Evolutionary conservation across 352 stramenopile species (phyloP).

Genomic region (Lagenidium giganteum): DNA sequence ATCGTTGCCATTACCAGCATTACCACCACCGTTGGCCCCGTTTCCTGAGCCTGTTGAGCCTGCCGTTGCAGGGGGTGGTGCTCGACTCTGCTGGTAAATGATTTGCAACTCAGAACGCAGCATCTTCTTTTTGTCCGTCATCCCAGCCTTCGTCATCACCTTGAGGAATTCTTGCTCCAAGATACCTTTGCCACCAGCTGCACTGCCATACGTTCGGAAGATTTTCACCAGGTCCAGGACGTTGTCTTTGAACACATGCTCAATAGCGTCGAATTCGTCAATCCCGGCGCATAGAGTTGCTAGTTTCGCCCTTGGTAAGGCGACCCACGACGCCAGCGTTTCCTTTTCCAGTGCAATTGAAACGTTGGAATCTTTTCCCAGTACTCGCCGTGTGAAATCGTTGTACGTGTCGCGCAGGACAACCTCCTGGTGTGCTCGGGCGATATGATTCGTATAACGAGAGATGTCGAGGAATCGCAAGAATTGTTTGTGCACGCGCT

Average conservation of each 20-base stretch:
- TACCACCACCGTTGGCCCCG: too few species aligned
- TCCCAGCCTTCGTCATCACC: constrained; percentile 52
- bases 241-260: constrained; percentile 50
- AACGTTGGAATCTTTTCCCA: constrained; percentile 53
- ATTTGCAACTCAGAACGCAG: constrained; percentile 40
- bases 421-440: constrained; percentile 25
- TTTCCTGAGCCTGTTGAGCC: too few species aligned
- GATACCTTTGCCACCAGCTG: constrained; percentile 39
- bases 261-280: constrained; percentile 39
- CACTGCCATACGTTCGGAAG: constrained; percentile 48
- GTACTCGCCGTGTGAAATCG: constrained; percentile 41
- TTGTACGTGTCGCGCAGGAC: constrained; percentile 37
- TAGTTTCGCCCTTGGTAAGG: constrained; percentile 29
- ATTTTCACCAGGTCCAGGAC: constrained; percentile 59
- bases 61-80: too few species aligned
- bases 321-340: constrained; percentile 38
- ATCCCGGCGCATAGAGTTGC: constrained; percentile 33
- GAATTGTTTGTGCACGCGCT: constrained; percentile 41
- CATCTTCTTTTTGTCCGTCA: constrained; percentile 67
- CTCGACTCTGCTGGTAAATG: constrained; percentile 60
- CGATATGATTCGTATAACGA: constrained; percentile 26
- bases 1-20: not conserved
- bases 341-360: constrained; percentile 48
- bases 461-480: constrained; percentile 40
- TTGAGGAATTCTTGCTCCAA: constrained; percentile 69